Conservation (phyloP, 2,329 filamentous ascomycete species). For the Curvularia spicifera region DNA sequence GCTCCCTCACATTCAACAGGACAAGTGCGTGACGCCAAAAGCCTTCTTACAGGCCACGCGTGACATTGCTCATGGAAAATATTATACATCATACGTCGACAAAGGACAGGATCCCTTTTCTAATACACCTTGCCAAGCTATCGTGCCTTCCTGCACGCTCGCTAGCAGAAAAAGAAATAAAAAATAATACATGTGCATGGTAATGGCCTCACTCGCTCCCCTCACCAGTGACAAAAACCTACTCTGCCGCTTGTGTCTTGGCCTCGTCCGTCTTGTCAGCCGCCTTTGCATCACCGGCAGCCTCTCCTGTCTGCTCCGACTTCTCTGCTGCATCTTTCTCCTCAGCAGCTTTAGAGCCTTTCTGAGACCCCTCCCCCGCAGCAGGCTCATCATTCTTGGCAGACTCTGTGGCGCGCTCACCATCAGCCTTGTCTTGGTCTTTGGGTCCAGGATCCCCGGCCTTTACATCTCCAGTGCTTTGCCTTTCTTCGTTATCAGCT, state of each 20-base stretch:
- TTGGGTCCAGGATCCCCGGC: constrained; percentile 19
- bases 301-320: constrained; percentile 27
- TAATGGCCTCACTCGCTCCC: background rate
- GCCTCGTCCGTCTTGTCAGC: constrained; percentile 18
- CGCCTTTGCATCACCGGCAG: constrained; percentile 11
- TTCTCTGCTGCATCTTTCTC: constrained; percentile 8
- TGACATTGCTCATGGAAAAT: constrained; percentile 1
- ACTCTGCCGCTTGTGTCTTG: constrained; percentile 11
- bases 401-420: constrained; percentile 14
- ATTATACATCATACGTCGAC: constrained; percentile 7
- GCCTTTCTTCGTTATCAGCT: constrained; percentile 26
- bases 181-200: constrained; percentile 5
- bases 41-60: background rate
- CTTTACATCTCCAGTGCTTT: constrained; percentile 25
- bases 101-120: background rate
- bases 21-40: background rate
- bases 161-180: constrained; percentile 7
- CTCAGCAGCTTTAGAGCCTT: constrained; percentile 7
- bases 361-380: constrained; percentile 11
- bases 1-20: background rate
- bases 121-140: constrained; percentile 3
- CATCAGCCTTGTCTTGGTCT: constrained; percentile 16
- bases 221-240: background rate
- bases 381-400: constrained; percentile 6
- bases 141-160: background rate